Percentiles rank a stretch among this genome's conserved stretches.
These are phyloP conservation scores for Coix lacrymajobi DNA, from an alignment of 176 grass and related monocot species.

Conservation along the genomic window DNA sequence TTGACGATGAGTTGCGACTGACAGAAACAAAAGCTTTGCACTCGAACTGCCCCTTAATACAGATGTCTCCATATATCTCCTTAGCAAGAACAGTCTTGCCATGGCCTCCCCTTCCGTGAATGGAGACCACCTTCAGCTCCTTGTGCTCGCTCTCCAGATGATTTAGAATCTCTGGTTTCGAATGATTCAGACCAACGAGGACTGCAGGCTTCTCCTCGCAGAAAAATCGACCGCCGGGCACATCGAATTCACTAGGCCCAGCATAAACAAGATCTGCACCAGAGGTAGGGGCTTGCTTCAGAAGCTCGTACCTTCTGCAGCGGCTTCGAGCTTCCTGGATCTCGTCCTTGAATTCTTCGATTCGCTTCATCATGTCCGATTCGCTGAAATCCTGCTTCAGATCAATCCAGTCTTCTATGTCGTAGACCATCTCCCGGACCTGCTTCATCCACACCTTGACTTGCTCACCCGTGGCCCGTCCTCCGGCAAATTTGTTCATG, in stretches of 20 bases:
- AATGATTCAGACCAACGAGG: background rate
- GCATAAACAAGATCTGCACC: background rate
- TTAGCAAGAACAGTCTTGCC: conserved; percentile 12
- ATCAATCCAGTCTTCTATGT: conserved; percentile 14
- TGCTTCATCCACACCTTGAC: conserved; percentile 14
- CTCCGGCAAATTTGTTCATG: background rate
- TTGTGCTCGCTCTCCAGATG: background rate
- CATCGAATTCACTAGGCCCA: background rate
- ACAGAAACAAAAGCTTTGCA: background rate
- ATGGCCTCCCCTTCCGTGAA: background rate
- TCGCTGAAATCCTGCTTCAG: background rate
- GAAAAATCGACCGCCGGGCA: background rate
- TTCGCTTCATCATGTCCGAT: background rate
- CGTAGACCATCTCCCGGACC: conserved; percentile 5
- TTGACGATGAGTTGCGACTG: background rate
- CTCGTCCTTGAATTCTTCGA: background rate
- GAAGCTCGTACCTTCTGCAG: background rate
- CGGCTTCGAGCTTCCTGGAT: background rate
- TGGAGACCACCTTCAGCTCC: background rate
- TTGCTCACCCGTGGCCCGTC: background rate
- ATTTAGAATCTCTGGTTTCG: background rate
- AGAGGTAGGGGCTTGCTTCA: background rate
- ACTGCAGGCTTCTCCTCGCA: background rate
- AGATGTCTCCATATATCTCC: background rate
- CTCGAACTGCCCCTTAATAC: background rate